These are phyloP conservation scores for Fusarium odoratissimum DNA, from an alignment of 2,329 filamentous ascomycete genomes.

Conservation along the genomic window DNA sequence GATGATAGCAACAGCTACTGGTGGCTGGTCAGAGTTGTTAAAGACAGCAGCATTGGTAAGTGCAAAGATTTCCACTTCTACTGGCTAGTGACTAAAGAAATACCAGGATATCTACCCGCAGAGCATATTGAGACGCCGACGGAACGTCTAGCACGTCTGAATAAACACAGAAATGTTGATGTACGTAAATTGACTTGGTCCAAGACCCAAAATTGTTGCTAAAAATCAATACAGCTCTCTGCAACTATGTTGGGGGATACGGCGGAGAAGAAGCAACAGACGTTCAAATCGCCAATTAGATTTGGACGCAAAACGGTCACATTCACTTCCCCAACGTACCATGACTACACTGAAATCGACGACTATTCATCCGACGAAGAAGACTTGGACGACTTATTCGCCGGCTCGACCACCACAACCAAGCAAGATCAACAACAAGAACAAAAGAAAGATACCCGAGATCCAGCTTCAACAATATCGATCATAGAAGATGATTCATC, in stretches of 20 bases:
- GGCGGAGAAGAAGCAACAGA: constrained; percentile 82
- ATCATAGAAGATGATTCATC: constrained; percentile 49
- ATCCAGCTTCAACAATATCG: constrained; percentile 47
- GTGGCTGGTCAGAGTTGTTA: constrained; percentile 98
- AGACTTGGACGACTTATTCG: constrained; percentile 60
- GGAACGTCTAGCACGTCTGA: constrained; percentile 89
- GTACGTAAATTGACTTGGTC: constrained; percentile 63
- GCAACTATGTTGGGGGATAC: constrained; percentile 72
- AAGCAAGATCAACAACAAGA: constrained; percentile 45
- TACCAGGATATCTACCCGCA: constrained; percentile 88
- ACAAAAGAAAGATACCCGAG: constrained; percentile 46
- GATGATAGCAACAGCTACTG: constrained; percentile 99
- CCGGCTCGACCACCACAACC: constrained; percentile 40
- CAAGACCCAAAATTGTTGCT: neutral
- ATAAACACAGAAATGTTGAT: constrained; percentile 98
- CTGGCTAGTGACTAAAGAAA: constrained; percentile 36
- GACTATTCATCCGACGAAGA: constrained; percentile 86
- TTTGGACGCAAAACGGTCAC: constrained; percentile 88
- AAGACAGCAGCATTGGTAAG: constrained; percentile 91
- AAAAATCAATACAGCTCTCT: constrained; percentile 60
- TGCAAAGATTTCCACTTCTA: neutral
- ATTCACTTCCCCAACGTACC: constrained; percentile 86
- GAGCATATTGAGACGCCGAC: constrained; percentile 99
- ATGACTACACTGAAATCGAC: constrained; percentile 87
- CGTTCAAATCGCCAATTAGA: constrained; percentile 81